Percentiles rank a stretch among this genome's conserved stretches.
These are phyloP conservation scores for Hypoxylon subgilvum DNA, from an alignment of 495 filamentous ascomycete species.

Conservation along the genomic window DNA sequence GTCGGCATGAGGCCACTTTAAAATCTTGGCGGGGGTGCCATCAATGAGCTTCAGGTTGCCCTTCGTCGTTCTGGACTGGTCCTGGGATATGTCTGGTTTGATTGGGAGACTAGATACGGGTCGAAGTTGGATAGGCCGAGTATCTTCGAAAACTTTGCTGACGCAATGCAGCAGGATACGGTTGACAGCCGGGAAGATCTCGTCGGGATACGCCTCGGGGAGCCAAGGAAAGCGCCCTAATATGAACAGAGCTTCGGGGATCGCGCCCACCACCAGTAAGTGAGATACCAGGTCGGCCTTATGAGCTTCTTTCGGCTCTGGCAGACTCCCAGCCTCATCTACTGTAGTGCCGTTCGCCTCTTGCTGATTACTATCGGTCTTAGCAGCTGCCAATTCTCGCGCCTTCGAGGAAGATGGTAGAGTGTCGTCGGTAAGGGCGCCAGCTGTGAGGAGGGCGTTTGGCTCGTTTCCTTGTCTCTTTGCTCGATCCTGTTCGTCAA, in stretches of 20 bases:
- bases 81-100: constrained; percentile 44
- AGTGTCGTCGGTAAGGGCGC: constrained; percentile 81
- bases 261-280: constrained; percentile 85
- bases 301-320: constrained; percentile 80
- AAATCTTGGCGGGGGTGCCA: constrained; percentile 62
- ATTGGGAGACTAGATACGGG: constrained; percentile 17
- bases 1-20: constrained; percentile 82
- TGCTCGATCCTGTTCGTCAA: constrained; percentile 74
- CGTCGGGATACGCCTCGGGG: constrained; percentile 78
- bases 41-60: constrained; percentile 66
- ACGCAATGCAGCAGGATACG: constrained; percentile 83
- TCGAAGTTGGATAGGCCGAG: constrained; percentile 34
- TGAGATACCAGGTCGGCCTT: constrained; percentile 84
- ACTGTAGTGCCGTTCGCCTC: constrained; percentile 53
- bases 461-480: constrained; percentile 67
- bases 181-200: constrained; percentile 69
- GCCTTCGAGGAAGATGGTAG: constrained; percentile 33
- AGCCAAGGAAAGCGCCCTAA: constrained; percentile 92
- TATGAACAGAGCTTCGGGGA: constrained; percentile 92
- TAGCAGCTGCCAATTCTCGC: constrained; percentile 42
- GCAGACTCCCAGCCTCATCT: constrained; percentile 66
- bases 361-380: constrained; percentile 38
- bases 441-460: constrained; percentile 91
- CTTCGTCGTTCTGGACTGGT: constrained; percentile 68
- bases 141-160: constrained; percentile 54